Conservation (phyloP, 345 rosid genomes). For the Schrenkiella parvula region DNA sequence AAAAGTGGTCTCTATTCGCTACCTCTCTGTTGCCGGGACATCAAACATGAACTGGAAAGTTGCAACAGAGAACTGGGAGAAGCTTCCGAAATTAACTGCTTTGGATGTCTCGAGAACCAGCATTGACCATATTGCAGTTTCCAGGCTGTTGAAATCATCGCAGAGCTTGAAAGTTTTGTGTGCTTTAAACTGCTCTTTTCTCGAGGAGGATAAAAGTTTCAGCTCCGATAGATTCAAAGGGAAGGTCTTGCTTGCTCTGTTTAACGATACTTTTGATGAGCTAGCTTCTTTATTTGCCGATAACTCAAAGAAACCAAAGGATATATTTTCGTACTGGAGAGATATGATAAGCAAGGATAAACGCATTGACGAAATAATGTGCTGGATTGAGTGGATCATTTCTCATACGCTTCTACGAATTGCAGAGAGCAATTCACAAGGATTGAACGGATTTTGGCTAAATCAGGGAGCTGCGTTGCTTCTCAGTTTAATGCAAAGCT, state of each 20-base stretch:
- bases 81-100: constrained; percentile 58
- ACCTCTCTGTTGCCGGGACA: constrained; percentile 80
- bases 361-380: constrained; percentile 47
- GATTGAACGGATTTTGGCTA: constrained; percentile 63
- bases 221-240: constrained; percentile 44
- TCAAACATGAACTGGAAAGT: constrained; percentile 61
- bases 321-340: constrained; percentile 56
- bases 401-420: constrained; percentile 62
- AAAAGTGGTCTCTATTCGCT: constrained; percentile 50
- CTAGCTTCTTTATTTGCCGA: constrained; percentile 51
- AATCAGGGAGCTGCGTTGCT: constrained; percentile 66
- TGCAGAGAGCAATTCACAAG: constrained; percentile 62
- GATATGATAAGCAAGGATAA: constrained; percentile 38
- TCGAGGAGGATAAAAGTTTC: constrained; percentile 46
- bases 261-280: constrained; percentile 45
- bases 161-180: constrained; percentile 66
- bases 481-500: constrained; percentile 71
- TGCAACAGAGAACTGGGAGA: constrained; percentile 55
- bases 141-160: constrained; percentile 54
- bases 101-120: constrained; percentile 84
- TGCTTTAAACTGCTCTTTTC: constrained; percentile 60
- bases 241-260: constrained; percentile 50
- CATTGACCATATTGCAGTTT: constrained; percentile 46
- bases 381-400: constrained; percentile 70
- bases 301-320: constrained; percentile 39